Conservation (phyloP, 2,329 filamentous ascomycete genomes). For the Arthrobotrys conoides region DNA sequence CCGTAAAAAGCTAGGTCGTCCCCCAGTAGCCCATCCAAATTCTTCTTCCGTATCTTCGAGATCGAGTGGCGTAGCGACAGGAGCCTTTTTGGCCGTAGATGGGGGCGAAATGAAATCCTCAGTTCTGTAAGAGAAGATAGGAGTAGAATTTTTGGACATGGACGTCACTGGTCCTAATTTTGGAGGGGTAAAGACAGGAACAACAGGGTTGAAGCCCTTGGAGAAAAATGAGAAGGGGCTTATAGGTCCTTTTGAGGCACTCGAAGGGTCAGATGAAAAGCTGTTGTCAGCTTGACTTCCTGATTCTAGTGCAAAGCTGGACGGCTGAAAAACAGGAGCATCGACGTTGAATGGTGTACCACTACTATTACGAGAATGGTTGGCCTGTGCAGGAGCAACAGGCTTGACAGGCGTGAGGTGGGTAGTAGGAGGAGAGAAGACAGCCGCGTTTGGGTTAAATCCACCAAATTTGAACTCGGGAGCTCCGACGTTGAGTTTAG, state of each 20-base stretch:
- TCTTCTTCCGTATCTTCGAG: conserved; percentile 67
- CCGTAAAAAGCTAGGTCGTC: conserved; percentile 71
- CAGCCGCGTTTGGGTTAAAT: conserved; percentile 67
- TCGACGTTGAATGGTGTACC: conserved; percentile 76
- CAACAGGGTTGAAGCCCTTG: conserved; percentile 80
- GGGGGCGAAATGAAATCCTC: conserved; percentile 76
- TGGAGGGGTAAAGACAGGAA: conserved; percentile 80
- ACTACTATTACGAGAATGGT: conserved; percentile 62
- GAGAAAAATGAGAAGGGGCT: conserved; percentile 79
- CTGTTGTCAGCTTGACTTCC: conserved; percentile 47
- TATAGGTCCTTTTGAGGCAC: conserved; percentile 66
- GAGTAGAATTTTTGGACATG: conserved; percentile 75
- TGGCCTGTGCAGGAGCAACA: conserved; percentile 15
- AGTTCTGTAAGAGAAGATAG: conserved; percentile 71
- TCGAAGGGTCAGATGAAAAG: conserved; percentile 47
- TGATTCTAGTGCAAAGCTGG: conserved; percentile 53
- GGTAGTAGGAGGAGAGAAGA: conserved; percentile 68
- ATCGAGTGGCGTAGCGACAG: conserved; percentile 79
- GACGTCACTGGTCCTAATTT: conserved; percentile 67
- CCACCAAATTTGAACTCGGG: conserved; percentile 86
- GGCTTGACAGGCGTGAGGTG: conserved; percentile 69
- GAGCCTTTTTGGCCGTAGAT: conserved; percentile 82
- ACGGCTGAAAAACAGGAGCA: conserved; percentile 79
- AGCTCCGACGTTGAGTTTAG: conserved; percentile 88
- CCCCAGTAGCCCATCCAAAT: conserved; percentile 68